Percentiles rank a stretch among this genome's conserved stretches.
These are phyloP conservation scores for Scortechinia acanthostroma DNA, from an alignment of 2,329 filamentous ascomycete genomes.

Conservation along the genomic window DNA sequence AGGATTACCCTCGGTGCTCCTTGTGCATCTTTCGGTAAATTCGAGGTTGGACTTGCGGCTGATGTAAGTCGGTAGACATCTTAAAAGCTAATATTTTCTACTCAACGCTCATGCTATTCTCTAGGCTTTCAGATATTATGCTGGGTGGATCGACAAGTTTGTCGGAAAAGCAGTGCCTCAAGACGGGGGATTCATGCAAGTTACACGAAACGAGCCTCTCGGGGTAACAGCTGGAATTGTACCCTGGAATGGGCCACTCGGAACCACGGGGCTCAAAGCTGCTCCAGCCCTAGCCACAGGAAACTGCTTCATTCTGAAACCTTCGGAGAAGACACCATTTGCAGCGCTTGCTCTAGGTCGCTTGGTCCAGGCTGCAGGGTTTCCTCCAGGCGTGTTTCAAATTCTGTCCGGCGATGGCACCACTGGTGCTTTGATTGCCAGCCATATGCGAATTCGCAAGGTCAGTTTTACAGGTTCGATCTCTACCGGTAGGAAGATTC, in stretches of 20 bases:
- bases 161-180: conserved; percentile 26
- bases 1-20: conserved; percentile 36
- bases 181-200: conserved; percentile 33
- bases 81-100: conserved; percentile 12
- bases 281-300: conserved; percentile 32
- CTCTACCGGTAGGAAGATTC: conserved; percentile 57
- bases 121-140: conserved; percentile 13
- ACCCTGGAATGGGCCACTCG: conserved; percentile 30
- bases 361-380: conserved; percentile 28
- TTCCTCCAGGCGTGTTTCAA: conserved; percentile 33
- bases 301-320: conserved; percentile 33
- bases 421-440: conserved; percentile 26
- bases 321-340: conserved; percentile 32
- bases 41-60: conserved; percentile 24
- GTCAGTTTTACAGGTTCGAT: conserved; percentile 70
- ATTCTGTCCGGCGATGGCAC: conserved; percentile 18
- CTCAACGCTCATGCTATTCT: too few relatives aligned
- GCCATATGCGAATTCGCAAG: conserved; percentile 51
- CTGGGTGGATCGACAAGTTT: conserved; percentile 27
- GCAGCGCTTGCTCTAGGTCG: conserved; percentile 20
- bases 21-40: conserved; percentile 30
- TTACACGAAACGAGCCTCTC: conserved; percentile 21
- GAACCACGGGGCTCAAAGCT: conserved; percentile 25
- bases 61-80: too few relatives aligned
- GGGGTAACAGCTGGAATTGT: conserved; percentile 21